Base-by-base conservation (phyloP, 2,329 filamentous ascomycete species). In the Tolypocladium album region DNA sequence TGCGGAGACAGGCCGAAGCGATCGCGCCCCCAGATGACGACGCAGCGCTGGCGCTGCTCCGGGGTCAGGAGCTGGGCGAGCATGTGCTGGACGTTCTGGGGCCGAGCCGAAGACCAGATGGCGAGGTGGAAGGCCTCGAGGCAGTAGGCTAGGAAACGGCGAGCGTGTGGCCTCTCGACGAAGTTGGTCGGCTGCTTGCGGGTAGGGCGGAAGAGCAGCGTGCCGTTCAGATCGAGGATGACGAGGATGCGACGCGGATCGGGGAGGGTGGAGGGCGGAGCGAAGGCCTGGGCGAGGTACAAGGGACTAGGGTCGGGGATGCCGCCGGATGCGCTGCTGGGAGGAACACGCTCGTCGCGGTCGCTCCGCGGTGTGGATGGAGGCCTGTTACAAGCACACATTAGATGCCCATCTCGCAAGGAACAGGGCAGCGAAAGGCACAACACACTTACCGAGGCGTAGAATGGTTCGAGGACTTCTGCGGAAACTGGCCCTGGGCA, bases 161-260 rank as follows among this genome's bases (percentile, higher is more conserved):
- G 67, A 1, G 94, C 81, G 64, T 86, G 80, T 0, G 89, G 89
- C 0, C 94, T 88, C 64, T 81, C 75, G 52, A 85, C 74, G 70
- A 92, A 89, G 50, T 72, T 70, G 12, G 77, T 80, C 8, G 75
- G 73, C 1, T 68, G 69, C 34, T 70, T 71, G 55, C 78, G 77
- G 58, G 78, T 78, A 11, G 85, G 87, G 6, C 94, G 88, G 74
- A 83, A 81, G 42, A 97, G 82, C 1, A 99, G 80, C 0, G 93
- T 97, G 63, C 94, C 94, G 72, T 97, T 99, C 43, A 99, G 83
- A 74, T 99, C 94, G 63, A 97, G 83, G 55, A 97, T 83, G 57
- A 99, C 79, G 27, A 99, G 84, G 40, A 96, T 81, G 20, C 82
- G 82, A 47, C 84, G 83, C 1, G 86, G 82, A 1, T 71, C 57